Evolutionary conservation across 164 flowering plant genomes (phyloP).

Genomic region (Vitis labrusca): DNA sequence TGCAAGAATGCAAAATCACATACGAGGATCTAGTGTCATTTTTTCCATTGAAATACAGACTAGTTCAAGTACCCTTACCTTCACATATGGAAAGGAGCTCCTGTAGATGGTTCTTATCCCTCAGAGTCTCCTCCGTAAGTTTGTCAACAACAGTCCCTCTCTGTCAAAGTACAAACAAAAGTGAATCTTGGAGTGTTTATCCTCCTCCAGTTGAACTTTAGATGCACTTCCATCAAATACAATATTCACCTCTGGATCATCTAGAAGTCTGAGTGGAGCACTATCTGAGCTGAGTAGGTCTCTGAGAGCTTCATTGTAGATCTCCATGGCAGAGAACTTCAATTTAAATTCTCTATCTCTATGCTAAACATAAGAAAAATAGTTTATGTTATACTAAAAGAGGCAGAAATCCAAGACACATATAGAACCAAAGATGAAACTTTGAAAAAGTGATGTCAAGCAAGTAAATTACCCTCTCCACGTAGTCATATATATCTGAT

Average conservation of each 20-base stretch:
- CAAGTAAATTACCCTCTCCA: slow-evolving; percentile 45
- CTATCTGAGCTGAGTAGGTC: slow-evolving; percentile 76
- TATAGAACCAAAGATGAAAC: background rate
- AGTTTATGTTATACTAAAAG: background rate
- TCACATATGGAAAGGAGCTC: slow-evolving; percentile 83
- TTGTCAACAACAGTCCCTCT: slow-evolving; percentile 92
- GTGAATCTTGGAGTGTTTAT: background rate
- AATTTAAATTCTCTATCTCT: slow-evolving; percentile 66
- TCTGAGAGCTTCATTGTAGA: slow-evolving; percentile 88
- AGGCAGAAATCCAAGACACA: background rate
- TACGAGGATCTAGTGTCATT: background rate
- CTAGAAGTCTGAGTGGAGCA: slow-evolving; percentile 80
- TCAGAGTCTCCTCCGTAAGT: slow-evolving; percentile 73
- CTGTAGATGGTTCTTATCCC: slow-evolving; percentile 60
- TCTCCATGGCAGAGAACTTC: slow-evolving; percentile 96
- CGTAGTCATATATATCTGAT: slow-evolving; percentile 71
- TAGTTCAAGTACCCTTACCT: slow-evolving; percentile 42
- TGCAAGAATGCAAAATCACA: slow-evolving; percentile 32
- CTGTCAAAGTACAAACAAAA: slow-evolving; percentile 32
- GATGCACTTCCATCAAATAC: slow-evolving; percentile 1
- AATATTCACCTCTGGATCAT: slow-evolving; percentile 88
- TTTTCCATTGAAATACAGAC: background rate
- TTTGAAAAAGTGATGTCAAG: background rate
- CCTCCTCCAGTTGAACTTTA: background rate
- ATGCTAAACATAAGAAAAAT: slow-evolving; percentile 48